Conservation (phyloP, 805 yeast genomes). For the Ogataea trehaloabstinens region DNA sequence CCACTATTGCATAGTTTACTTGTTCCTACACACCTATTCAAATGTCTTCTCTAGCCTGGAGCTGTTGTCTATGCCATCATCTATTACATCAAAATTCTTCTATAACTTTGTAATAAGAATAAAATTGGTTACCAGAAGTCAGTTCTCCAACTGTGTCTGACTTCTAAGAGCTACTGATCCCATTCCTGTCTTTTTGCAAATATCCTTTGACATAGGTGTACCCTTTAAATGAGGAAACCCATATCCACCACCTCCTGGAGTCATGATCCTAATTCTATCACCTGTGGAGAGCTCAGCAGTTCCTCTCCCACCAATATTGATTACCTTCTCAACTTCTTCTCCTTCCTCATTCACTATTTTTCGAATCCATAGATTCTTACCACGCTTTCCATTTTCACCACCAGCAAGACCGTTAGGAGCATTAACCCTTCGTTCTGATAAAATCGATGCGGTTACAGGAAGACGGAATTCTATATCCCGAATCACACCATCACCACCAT, state of each 20-base stretch:
- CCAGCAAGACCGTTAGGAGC: constrained; percentile 47
- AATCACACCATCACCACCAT: constrained; percentile 49
- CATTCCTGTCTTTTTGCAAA: constrained; percentile 15
- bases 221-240: constrained; percentile 39
- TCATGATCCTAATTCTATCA: constrained; percentile 61
- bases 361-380: constrained; percentile 26
- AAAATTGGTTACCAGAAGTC: too few relatives aligned
- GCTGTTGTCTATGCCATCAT: too few relatives aligned
- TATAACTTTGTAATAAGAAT: too few relatives aligned
- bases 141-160: constrained; percentile 31
- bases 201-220: constrained; percentile 9
- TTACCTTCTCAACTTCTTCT: constrained; percentile 31
- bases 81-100: too few relatives aligned
- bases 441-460: constrained; percentile 24
- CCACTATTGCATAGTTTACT: too few relatives aligned
- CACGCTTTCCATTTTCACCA: constrained; percentile 42
- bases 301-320: constrained; percentile 69
- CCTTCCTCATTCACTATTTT: constrained; percentile 19
- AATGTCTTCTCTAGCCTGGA: too few relatives aligned
- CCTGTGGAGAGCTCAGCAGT: constrained; percentile 56
- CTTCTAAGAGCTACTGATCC: constrained; percentile 30
- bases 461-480: constrained; percentile 12
- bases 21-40: too few relatives aligned
- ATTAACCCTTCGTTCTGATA: constrained; percentile 42
- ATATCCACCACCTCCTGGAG: constrained; percentile 89